A percentile compares a stretch with the other conserved stretches of the same genome.
phyloP scores from a whole-genome alignment of 1,284 basidiomycete species.

The Hypsizygus ulmarius region DNA sequence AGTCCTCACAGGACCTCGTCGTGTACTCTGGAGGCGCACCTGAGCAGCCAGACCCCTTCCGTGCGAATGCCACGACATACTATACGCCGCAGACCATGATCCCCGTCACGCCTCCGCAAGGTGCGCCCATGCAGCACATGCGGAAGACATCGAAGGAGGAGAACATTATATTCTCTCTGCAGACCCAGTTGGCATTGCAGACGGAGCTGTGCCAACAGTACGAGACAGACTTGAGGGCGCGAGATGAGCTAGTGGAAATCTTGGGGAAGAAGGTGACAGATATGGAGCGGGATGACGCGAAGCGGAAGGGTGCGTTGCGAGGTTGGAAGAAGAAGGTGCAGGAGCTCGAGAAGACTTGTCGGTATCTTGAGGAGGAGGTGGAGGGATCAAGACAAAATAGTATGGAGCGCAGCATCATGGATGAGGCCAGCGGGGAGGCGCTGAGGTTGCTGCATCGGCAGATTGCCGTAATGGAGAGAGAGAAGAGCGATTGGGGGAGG shows the following conservation, averaged over 20 bases:
- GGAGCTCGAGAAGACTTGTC: constrained; percentile 63
- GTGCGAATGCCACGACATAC: constrained; percentile 68
- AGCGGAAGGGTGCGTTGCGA: constrained; percentile 50
- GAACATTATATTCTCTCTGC: constrained; percentile 63
- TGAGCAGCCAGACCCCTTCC: constrained; percentile 66
- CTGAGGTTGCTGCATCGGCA: constrained; percentile 63
- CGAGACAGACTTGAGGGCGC: constrained; percentile 65
- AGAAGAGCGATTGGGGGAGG: constrained; percentile 48
- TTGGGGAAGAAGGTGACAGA: constrained; percentile 52
- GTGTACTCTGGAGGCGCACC: constrained; percentile 39
- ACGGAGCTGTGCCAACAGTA: constrained; percentile 70
- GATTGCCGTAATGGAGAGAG: constrained; percentile 59
- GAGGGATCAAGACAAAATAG: constrained; percentile 65
- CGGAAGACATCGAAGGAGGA: constrained; percentile 68
- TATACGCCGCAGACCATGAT: constrained; percentile 71
- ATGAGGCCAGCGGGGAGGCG: constrained; percentile 71
- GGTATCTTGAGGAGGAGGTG: constrained; percentile 65
- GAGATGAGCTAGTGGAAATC: constrained; percentile 66
- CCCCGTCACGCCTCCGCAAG: constrained; percentile 60
- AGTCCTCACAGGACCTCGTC: constrained; percentile 44
- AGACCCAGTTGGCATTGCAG: constrained; percentile 68
- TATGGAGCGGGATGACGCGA: constrained; percentile 57
- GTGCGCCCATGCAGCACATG: constrained; percentile 40
- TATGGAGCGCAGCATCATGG: constrained; percentile 72
- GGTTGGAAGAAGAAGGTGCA: constrained; percentile 71